Base-by-base conservation (phyloP, 1,284 basidiomycete genomes). In the Anthracocystis setariae region DNA sequence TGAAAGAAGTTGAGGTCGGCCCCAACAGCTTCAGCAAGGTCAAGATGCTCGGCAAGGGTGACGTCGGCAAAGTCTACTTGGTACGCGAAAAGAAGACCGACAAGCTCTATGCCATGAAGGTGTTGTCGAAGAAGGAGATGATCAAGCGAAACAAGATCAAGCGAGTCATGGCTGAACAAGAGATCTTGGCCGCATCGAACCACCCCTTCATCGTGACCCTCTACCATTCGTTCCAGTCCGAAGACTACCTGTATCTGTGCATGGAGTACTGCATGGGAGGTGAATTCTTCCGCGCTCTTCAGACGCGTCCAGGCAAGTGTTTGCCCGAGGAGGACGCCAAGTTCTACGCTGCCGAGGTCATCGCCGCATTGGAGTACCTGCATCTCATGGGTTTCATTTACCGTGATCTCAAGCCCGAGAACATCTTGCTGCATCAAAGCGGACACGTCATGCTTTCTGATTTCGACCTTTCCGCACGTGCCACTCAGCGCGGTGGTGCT, bases 371-470 rank as follows among this genome's bases (percentile, higher is more conserved):
- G 73, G 94, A 98, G 83, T 98, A 98, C 84, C 98, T 98, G 89
- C 96, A 99, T 84, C 88, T 91, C 46, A 93, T 97, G 82, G 96
- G 95, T 13, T 98, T 99, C 81, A 93, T 99, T 70, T 86, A 62
- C 35, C 71, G 78, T 70, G 96, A 98, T 87, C 85, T 99, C 81
- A 99, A 99, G 85, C 88, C 98, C 48, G 96, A 99, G 84, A 98
- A 99, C 83, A 99, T 99, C 78, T 87, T 99, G 55, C 86, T 99
- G 78, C 98, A 95, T 8, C 86, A 97, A 38, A 96, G 98, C 74
- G 96, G 96, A 0, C 96, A 99, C 81, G 92, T 99, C 82, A 98
- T 98, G 84, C 93, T 99, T 21, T 96, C 94, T 55, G 96, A 98
- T 86, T 98, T 98, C 83, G 96, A 96, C 84, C 86, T 99, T 48